Evolutionary conservation across 2,329 filamentous ascomycete genomes (phyloP), one percentile per base, ranked within the genome.

Genomic region (Pezicula radicicola): DNA sequence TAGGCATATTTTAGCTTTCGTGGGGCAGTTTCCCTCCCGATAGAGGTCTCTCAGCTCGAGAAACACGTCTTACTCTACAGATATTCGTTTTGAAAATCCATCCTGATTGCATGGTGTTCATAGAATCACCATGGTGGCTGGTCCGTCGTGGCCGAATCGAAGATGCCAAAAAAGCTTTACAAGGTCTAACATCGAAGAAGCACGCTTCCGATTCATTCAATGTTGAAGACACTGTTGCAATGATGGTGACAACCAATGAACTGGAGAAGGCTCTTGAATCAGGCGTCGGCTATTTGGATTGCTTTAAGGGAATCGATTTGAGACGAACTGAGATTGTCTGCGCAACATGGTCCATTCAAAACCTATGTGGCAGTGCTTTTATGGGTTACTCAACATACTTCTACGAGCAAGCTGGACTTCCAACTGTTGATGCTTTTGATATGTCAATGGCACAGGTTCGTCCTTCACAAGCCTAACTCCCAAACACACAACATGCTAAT

Each of bases 221-320:
- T 33, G 81, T 88, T 10, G 88, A 95, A 56, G 89, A 94, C 71
- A 94, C 89, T 0, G 77, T 96, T 46, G 85, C 89, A 62, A 95
- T 96, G 89, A 96, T 96, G 88, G 83, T 91, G 1, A 89, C 95
- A 66, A 96, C 91, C 0, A 92, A 88, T 0, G 87, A 87, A 0
- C 74, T 95, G 15, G 43, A 46, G 44, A 39, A 19, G n/a, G 25
- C 19, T 6, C 27, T 45, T 13, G 25, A 19, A 19, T 19, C 46
- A 8, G 72, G 72, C 0, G 75, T 70, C 25, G 73, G 69, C 0
- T 79, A 78, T 52, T 13, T 63, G 25, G 76, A 79, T 54, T 77
- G 75, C 42, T 71, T 79, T 57, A 72, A 66, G 42, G 73, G 71
- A 0, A 65, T 69, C 42, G 76, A 75, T 51, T 59, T 72, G 15